Conservation (phyloP, 768 basidiomycete genomes). For the Hysterangium stoloniferum region DNA sequence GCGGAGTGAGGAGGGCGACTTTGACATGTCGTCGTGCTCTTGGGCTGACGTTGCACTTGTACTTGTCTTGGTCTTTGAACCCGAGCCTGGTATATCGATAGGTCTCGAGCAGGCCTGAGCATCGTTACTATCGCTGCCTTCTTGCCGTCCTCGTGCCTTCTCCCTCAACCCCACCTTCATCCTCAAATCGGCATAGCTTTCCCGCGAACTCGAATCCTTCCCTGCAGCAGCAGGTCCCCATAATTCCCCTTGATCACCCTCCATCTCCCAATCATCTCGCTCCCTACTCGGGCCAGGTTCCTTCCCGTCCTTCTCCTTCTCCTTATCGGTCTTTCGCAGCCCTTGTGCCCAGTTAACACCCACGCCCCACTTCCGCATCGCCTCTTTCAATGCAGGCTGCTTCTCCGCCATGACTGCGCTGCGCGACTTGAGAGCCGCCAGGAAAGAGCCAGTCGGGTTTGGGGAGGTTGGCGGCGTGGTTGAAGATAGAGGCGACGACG, state of each 20-base stretch:
- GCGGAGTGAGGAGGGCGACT: not conserved
- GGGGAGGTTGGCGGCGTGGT: slow-evolving; percentile 20
- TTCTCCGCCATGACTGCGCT: slow-evolving; percentile 55
- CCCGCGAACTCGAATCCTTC: not conserved
- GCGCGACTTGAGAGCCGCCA: slow-evolving; percentile 71
- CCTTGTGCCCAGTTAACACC: slow-evolving; percentile 49
- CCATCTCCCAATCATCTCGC: not conserved
- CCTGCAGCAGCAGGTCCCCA: slow-evolving; percentile 2
- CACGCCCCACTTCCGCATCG: slow-evolving; percentile 85
- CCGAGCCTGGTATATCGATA: slow-evolving; percentile 9
- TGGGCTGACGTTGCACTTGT: not conserved
- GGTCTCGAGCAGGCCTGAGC: too few relatives aligned
- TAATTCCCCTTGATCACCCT: slow-evolving; percentile 5
- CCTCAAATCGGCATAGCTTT: slow-evolving; percentile 7
- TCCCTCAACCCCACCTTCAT: slow-evolving; percentile 6
- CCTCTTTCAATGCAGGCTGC: slow-evolving; percentile 81
- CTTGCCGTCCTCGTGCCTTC: not conserved
- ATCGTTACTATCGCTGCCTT: not conserved
- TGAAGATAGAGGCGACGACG: slow-evolving; percentile 24
- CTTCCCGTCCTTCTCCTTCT: slow-evolving; percentile 45
- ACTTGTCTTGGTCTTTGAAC: not conserved
- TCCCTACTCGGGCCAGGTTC: not conserved
- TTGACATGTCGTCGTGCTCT: not conserved
- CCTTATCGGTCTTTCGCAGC: slow-evolving; percentile 25
- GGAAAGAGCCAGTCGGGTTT: slow-evolving; percentile 49